Base-by-base conservation (phyloP, 495 filamentous ascomycete genomes). In the Daldinia vernicosa region DNA sequence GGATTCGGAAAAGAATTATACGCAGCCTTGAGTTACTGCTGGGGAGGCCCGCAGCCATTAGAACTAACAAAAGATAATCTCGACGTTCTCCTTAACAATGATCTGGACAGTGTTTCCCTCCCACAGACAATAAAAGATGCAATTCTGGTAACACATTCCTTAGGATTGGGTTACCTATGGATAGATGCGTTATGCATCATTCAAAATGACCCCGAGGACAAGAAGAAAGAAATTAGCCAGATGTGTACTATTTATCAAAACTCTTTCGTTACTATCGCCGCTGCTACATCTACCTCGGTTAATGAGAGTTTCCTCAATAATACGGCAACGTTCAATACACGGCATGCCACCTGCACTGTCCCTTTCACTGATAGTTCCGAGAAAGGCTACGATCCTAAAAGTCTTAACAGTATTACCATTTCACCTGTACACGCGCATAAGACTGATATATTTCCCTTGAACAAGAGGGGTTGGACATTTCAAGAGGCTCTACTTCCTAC, bases 161-260 rank as follows among this genome's bases (percentile, higher is more conserved):
- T 67, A 33, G 64, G 56, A 12, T 17, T 67, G 15, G 40, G 27
- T 7, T 78, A 77, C 22, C 15, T 78, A 26, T 78, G 72, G 76
- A 71, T 78, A 12, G 76, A 78, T 58, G 52, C 62, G 9, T 64
- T 78, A 15, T 78, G 75, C 56, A 78, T 78, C 30, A 61, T 78
- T 19, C 76, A 78, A 58, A 72, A 78, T 43, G 68, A 69, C 4
- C 30, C 26, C 3, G 75, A 77, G 26, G 75, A 78, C 24, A 73
- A 70, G 72, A 28, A 32, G 37, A 52, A 27, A 30, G 76, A 78
- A 43, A 57, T 67, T 22, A 54, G 39, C 8, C 40, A 54, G 30
- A 78, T 78, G 76, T 54, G 56, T 17, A 35, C 47, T 47, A 60
- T 53, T 17, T 67, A 60, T n/a, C 55, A 67, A 33, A 60, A 67